phyloP scores from a whole-genome alignment of 208 protist species.

The Trypanosoma scelopori region DNA sequence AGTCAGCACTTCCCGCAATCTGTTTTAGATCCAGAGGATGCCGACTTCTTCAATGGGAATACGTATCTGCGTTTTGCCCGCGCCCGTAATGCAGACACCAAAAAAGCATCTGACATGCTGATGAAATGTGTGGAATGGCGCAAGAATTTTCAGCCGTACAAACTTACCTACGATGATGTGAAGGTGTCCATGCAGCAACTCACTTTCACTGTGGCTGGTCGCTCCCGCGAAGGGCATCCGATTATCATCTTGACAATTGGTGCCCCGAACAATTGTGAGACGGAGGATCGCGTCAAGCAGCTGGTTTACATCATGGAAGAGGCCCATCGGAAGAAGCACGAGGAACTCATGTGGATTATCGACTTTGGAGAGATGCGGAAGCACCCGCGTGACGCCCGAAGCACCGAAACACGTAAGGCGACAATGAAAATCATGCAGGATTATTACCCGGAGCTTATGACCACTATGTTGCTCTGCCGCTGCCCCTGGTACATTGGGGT shows the following conservation, averaged over 20 bases:
- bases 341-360: constrained; percentile 64
- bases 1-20: constrained; percentile 33
- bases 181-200: constrained; percentile 37
- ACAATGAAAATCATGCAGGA: constrained; percentile 66
- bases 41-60: constrained; percentile 41
- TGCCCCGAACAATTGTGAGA: constrained; percentile 44
- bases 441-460: constrained; percentile 72
- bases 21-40: constrained; percentile 35
- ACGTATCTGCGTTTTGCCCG: constrained; percentile 73
- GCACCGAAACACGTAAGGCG: constrained; percentile 39
- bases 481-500: constrained; percentile 60
- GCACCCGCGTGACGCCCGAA: constrained; percentile 36
- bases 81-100: constrained; percentile 38
- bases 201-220: constrained; percentile 44
- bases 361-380: constrained; percentile 68
- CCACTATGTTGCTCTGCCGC: constrained; percentile 49
- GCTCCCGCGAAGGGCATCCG: constrained; percentile 38
- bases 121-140: constrained; percentile 52
- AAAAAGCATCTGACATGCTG: constrained; percentile 50
- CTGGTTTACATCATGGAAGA: constrained; percentile 71
- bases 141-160: constrained; percentile 46
- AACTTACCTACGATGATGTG: constrained; percentile 39
- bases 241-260: constrained; percentile 62
- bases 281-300: constrained; percentile 49
- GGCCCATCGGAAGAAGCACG: constrained; percentile 55